These are phyloP conservation scores for Cladophialophora exuberans DNA, from an alignment of 2,329 filamentous ascomycete species.

Conservation along the genomic window DNA sequence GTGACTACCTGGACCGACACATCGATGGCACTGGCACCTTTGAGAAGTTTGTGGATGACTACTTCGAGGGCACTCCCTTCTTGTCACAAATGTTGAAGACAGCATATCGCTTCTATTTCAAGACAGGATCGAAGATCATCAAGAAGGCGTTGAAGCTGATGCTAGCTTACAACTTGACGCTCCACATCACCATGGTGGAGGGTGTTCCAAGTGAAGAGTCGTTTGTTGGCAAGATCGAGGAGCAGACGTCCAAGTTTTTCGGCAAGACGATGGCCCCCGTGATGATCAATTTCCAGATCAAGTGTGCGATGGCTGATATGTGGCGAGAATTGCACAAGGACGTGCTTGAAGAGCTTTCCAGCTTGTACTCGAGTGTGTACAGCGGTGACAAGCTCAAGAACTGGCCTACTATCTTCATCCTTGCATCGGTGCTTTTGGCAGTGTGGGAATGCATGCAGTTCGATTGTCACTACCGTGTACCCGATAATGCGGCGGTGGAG, in stretches of 20 bases:
- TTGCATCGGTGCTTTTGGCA: constrained; percentile 86
- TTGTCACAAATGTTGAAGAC: constrained; percentile 96
- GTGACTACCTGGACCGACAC: constrained; percentile 93
- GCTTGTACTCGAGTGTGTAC: constrained; percentile 96
- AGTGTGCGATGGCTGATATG: constrained; percentile 95
- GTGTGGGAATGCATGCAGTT: constrained; percentile 99
- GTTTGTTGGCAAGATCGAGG: constrained; percentile 80
- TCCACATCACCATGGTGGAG: constrained; percentile 93
- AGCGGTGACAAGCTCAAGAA: constrained; percentile 97
- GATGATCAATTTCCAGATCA: constrained; percentile 99
- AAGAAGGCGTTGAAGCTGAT: constrained; percentile 95
- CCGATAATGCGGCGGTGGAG: constrained; percentile 78
- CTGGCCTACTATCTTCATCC: constrained; percentile 98
- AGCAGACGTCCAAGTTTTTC: constrained; percentile 81
- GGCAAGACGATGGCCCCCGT: constrained; percentile 92
- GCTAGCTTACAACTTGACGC: constrained; percentile 90
- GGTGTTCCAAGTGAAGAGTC: constrained; percentile 79
- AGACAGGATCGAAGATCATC: constrained; percentile 85
- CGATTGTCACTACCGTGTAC: constrained; percentile 93
- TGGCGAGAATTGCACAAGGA: constrained; percentile 98
- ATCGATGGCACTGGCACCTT: constrained; percentile 88
- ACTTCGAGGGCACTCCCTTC: constrained; percentile 94
- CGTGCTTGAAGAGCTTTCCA: constrained; percentile 88
- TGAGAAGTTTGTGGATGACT: constrained; percentile 91
- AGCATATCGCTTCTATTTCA: constrained; percentile 87